phyloP scores from a whole-genome alignment of 208 protist species.

The Leishmania aethiopica region DNA sequence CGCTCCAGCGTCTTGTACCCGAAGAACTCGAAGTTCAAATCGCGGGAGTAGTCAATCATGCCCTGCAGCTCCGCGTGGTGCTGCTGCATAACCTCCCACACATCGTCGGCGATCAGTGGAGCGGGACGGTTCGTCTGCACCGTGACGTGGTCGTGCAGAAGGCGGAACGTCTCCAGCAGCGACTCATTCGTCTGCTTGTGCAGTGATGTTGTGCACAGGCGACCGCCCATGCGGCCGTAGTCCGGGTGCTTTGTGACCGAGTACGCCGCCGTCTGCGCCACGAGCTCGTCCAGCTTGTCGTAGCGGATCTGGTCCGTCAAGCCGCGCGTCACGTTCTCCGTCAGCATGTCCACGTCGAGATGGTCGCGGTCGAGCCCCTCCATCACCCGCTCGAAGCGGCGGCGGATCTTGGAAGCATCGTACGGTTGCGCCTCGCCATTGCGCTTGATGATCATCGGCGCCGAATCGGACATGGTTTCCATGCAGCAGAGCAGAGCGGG shows the following conservation, averaged over 20 bases:
- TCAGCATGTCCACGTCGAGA: constrained; percentile 76
- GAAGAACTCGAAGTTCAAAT: constrained; percentile 98
- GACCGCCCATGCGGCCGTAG: constrained; percentile 97
- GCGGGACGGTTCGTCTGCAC: constrained; percentile 64
- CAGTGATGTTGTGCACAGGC: constrained; percentile 97
- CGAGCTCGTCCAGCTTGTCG: constrained; percentile 94
- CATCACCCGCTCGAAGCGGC: constrained; percentile 48
- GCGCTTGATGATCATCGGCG: constrained; percentile 63
- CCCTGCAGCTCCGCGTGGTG: constrained; percentile 87
- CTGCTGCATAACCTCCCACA: constrained; percentile 89
- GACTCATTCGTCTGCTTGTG: constrained; percentile 95
- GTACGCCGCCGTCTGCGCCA: constrained; percentile 97
- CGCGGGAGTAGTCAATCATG: constrained; percentile 95
- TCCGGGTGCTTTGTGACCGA: constrained; percentile 97
- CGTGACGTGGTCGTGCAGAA: constrained; percentile 94
- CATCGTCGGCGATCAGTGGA: constrained; percentile 95
- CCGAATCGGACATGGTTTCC: constrained; percentile 23
- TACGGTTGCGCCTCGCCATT: constrained; percentile 62
- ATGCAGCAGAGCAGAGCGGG: neutral
- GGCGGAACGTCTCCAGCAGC: constrained; percentile 90
- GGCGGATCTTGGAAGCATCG: constrained; percentile 57
- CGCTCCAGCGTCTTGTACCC: constrained; percentile 99
- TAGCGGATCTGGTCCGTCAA: constrained; percentile 91
- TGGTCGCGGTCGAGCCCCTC: constrained; percentile 54
- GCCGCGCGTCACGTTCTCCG: constrained; percentile 89